Percentiles rank a stretch among this genome's conserved stretches.
Conservation (phyloP, 139 green algal species). For the Chloropicon primus region DNA sequence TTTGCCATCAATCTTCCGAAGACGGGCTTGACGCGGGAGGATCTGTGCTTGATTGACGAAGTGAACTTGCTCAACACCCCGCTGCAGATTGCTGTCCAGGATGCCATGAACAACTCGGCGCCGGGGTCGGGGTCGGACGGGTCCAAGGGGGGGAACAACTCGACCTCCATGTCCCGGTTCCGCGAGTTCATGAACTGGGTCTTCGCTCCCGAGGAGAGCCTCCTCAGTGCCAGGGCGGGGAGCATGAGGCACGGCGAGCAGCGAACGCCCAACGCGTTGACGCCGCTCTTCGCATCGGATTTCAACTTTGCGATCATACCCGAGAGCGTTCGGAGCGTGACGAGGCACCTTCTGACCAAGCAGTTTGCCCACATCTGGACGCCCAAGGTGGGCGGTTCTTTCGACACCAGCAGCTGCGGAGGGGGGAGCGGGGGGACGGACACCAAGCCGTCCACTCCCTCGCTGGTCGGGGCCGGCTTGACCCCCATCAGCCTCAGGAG, state of each 20-base stretch:
- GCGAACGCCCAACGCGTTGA: neutral
- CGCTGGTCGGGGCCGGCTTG: neutral
- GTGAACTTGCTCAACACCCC: neutral
- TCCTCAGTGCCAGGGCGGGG: neutral
- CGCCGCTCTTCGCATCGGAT: neutral
- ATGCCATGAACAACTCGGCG: neutral
- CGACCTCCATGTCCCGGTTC: neutral
- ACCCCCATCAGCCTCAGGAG: neutral
- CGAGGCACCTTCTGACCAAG: neutral
- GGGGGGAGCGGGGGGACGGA: no score
- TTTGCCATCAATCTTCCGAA: neutral
- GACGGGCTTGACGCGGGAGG: neutral
- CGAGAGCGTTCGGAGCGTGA: neutral
- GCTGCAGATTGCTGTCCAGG: neutral
- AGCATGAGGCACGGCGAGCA: neutral
- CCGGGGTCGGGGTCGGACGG: neutral
- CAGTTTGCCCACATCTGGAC: neutral
- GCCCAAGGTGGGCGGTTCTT: no score
- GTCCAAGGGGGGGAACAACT: no score
- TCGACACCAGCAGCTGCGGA: no score
- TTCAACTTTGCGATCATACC: neutral
- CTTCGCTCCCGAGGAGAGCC: neutral
- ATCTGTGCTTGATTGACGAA: neutral
- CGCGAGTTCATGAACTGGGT: neutral
- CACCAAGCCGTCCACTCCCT: neutral